Conservation (phyloP, 192 early-diverging fungal genomes). For the Obelidium mucronatum region DNA sequence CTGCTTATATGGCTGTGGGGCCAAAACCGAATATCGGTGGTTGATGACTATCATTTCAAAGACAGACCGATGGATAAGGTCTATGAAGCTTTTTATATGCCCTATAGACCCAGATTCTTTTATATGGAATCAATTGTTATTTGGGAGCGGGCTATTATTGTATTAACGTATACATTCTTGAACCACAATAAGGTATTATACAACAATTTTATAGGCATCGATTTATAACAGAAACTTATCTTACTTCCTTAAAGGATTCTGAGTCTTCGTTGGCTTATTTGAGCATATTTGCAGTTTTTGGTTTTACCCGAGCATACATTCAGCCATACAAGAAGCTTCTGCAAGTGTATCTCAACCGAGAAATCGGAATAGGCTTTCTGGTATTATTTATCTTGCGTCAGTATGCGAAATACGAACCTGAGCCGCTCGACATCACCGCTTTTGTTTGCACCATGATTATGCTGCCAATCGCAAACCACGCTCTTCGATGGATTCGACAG, state of each 20-base stretch:
- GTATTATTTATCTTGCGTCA: constrained; percentile 21
- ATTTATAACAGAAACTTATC: too few species aligned
- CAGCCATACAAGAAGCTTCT: constrained; percentile 32
- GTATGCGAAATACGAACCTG: constrained; percentile 7
- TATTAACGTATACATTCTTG: constrained; percentile 28
- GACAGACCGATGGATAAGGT: constrained; percentile 5
- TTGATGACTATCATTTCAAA: not conserved
- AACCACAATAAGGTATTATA: too few species aligned
- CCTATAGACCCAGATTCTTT: constrained; percentile 13
- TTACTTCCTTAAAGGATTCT: not conserved
- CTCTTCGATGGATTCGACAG: constrained; percentile 14
- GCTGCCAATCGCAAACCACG: constrained; percentile 17
- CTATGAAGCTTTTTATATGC: constrained; percentile 20
- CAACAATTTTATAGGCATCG: too few species aligned
- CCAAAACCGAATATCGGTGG: not conserved
- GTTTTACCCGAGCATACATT: constrained; percentile 23
- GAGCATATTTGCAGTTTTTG: not conserved
- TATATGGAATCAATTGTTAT: constrained; percentile 8
- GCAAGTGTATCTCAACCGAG: constrained; percentile 34
- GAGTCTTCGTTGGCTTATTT: not conserved
- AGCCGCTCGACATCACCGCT: not conserved
- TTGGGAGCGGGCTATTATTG: constrained; percentile 29
- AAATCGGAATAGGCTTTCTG: constrained; percentile 16
- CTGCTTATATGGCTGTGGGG: constrained; percentile 10
- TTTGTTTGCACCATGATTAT: constrained; percentile 4